Evolutionary conservation across 768 basidiomycete genomes (phyloP).

Genomic region (Hericium alpestre): DNA sequence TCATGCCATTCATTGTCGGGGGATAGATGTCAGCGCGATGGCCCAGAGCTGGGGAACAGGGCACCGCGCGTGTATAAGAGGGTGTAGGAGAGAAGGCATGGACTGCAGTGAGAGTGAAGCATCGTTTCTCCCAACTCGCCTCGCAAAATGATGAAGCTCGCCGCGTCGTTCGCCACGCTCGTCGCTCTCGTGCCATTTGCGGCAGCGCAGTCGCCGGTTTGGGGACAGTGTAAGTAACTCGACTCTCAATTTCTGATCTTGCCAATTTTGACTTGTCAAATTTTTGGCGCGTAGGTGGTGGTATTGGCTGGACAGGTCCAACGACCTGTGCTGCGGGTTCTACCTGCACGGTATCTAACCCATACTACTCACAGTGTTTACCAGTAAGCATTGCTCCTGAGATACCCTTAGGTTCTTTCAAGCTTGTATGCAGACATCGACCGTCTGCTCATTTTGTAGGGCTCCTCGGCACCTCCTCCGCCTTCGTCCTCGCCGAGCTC

Average conservation of each 20-base stretch:
- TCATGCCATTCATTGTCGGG: neutral
- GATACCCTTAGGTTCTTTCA: neutral
- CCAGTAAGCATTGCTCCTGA: constrained; percentile 11
- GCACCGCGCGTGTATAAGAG: neutral
- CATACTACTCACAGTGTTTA: constrained; percentile 37
- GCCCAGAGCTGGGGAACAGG: neutral
- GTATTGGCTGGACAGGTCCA: constrained; percentile 26
- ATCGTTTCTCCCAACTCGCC: neutral
- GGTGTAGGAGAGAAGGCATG: neutral
- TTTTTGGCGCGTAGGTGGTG: constrained; percentile 17
- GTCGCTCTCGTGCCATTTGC: constrained; percentile 7
- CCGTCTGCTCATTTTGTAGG: neutral
- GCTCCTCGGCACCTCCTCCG: neutral
- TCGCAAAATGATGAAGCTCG: neutral
- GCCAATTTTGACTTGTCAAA: neutral
- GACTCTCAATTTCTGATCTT: neutral
- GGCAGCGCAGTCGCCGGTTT: constrained; percentile 11
- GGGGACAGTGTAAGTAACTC: constrained; percentile 11
- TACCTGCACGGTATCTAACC: constrained; percentile 27
- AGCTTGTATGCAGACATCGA: neutral
- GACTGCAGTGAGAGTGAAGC: neutral
- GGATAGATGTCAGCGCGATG: neutral
- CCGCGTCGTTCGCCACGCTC: constrained; percentile 1
- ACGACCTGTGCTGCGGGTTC: constrained; percentile 30
- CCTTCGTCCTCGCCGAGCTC: neutral